These are phyloP conservation scores for Botryotinia narcissicola DNA, from an alignment of 2,329 filamentous ascomycete species.

Conservation along the genomic window DNA sequence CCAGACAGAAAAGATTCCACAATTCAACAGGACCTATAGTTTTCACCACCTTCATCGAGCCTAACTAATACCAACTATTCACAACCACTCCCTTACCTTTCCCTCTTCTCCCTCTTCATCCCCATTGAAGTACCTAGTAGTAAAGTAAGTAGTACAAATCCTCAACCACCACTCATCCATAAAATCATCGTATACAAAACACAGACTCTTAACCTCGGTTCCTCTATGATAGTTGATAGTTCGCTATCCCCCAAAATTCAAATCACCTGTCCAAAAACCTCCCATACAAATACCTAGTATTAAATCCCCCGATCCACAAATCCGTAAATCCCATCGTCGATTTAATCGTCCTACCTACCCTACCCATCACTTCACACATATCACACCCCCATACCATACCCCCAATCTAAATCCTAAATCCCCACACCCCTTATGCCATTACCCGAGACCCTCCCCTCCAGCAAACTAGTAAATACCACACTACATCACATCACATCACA, in stretches of 20 bases:
- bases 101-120: too few relatives aligned
- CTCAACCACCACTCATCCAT: neutral
- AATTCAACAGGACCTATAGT: neutral
- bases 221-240: neutral
- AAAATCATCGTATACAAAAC: neutral
- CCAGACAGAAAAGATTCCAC: neutral
- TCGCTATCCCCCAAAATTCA: neutral
- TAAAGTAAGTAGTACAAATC: neutral
- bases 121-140: too few relatives aligned
- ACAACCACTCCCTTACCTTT: neutral
- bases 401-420: neutral
- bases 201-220: neutral
- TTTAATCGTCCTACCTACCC: neutral
- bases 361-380: too few relatives aligned
- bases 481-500: neutral
- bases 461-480: neutral
- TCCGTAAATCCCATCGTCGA: neutral
- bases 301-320: too few relatives aligned
- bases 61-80: neutral
- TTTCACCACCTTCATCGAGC: neutral
- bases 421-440: neutral
- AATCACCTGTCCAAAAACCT: neutral
- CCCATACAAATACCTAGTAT: neutral
- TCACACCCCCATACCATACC: neutral
- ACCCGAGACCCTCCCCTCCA: neutral